Conservation (phyloP, 257 asterid genomes). For the Galeopsis tetrahit region DNA sequence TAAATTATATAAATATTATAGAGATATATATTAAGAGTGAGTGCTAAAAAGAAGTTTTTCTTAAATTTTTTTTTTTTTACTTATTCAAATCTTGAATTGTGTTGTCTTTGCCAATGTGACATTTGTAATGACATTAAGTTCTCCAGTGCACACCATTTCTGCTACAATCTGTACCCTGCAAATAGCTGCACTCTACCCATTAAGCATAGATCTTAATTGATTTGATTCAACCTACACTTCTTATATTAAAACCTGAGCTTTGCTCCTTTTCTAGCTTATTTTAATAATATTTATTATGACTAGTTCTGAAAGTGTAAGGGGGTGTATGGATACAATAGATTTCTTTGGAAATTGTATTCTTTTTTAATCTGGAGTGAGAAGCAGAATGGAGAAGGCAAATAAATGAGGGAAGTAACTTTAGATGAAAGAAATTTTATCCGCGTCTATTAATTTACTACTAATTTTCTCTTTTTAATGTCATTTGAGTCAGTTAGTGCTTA, state of each 20-base stretch:
- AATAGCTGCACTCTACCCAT: background rate
- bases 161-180: background rate
- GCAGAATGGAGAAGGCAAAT: slow-evolving; percentile 2
- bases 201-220: background rate
- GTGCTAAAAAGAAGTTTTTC: background rate
- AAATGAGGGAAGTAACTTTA: background rate
- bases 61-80: background rate
- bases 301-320: background rate
- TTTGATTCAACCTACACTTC: background rate
- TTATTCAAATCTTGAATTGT: background rate
- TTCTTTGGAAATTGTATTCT: background rate
- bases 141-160: background rate
- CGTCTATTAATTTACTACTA: background rate
- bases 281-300: background rate
- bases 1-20: background rate
- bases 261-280: background rate
- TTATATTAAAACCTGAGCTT: background rate
- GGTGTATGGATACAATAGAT: background rate
- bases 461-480: background rate
- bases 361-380: background rate
- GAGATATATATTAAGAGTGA: background rate
- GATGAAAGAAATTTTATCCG: background rate
- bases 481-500: background rate
- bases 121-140: slow-evolving; percentile 10
- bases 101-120: background rate